A percentile compares a stretch with the other conserved stretches of the same genome.
phyloP scores from a whole-genome alignment of 768 basidiomycete genomes.

The Lactifluus piperatus region DNA sequence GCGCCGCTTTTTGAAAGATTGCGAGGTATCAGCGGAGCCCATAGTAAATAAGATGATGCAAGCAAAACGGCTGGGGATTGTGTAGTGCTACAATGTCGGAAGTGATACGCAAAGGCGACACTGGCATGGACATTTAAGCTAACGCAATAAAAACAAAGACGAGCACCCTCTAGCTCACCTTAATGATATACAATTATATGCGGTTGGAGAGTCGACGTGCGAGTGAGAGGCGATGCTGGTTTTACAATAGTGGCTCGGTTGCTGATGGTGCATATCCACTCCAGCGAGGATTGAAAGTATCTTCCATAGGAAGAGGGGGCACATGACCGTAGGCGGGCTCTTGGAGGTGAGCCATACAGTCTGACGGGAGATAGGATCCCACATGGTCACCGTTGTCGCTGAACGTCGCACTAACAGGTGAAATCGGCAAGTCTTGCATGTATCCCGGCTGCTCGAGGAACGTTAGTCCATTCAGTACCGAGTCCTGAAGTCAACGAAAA shows the following conservation, averaged over 20 bases:
- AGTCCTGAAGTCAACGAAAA: not conserved
- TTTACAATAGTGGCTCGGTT: slow-evolving; percentile 9
- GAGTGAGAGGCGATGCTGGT: slow-evolving; percentile 2
- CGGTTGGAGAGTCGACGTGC: slow-evolving; percentile 4
- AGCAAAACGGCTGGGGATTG: slow-evolving; percentile 4
- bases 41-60: slow-evolving; percentile 5
- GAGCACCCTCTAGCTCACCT: not conserved
- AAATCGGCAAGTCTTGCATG: slow-evolving; percentile 21
- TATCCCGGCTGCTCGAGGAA: slow-evolving; percentile 11
- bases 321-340: slow-evolving; percentile 11
- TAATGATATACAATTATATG: slow-evolving; percentile 21
- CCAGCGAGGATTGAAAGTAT: slow-evolving; percentile 17
- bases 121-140: not conserved
- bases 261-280: slow-evolving; percentile 9
- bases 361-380: slow-evolving; percentile 11
- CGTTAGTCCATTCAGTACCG: not conserved
- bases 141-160: not conserved
- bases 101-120: slow-evolving; percentile 2
- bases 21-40: slow-evolving; percentile 16
- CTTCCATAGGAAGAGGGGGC: slow-evolving; percentile 10
- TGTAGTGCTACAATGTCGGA: slow-evolving; percentile 19
- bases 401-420: slow-evolving; percentile 21
- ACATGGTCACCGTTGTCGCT: slow-evolving; percentile 16
- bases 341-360: slow-evolving; percentile 1
- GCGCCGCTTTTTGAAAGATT: slow-evolving; percentile 4